Evolutionary conservation across 768 basidiomycete species (phyloP).

Genomic region (Amanita subjunquillea): DNA sequence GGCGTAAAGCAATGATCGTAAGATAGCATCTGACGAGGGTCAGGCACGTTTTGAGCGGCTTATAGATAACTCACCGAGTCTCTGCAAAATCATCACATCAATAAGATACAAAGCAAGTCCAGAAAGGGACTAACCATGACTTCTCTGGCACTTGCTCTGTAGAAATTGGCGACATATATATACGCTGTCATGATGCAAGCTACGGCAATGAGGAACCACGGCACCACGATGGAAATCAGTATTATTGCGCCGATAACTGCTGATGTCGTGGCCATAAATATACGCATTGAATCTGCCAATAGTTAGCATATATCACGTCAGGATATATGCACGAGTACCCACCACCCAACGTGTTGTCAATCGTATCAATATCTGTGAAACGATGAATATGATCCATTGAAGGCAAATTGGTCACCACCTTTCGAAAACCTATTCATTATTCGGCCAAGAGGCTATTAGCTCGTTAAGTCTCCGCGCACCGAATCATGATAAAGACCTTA

Average conservation of each 20-base stretch:
- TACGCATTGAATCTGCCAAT: constrained; percentile 54
- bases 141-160: constrained; percentile 79
- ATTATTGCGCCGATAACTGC: constrained; percentile 69
- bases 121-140: constrained; percentile 45
- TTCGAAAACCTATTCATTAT: constrained; percentile 90
- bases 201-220: constrained; percentile 80
- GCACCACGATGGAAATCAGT: constrained; percentile 65
- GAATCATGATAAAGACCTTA: constrained; percentile 17
- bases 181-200: constrained; percentile 50
- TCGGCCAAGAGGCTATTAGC: constrained; percentile 58
- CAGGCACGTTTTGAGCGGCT: neutral
- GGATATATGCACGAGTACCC: neutral
- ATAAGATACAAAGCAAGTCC: neutral
- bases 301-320: neutral
- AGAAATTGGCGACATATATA: constrained; percentile 67
- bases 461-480: constrained; percentile 7
- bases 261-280: constrained; percentile 54
- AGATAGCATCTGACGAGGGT: constrained; percentile 51
- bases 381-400: neutral
- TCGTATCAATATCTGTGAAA: constrained; percentile 58
- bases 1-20: constrained; percentile 80
- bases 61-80: constrained; percentile 33
- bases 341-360: constrained; percentile 66
- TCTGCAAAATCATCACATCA: constrained; percentile 20
- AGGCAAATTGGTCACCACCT: constrained; percentile 22